A percentile compares a stretch with the other conserved stretches of the same genome.
Conservation (phyloP, 768 basidiomycete species). For the Trametes gibbosa region DNA sequence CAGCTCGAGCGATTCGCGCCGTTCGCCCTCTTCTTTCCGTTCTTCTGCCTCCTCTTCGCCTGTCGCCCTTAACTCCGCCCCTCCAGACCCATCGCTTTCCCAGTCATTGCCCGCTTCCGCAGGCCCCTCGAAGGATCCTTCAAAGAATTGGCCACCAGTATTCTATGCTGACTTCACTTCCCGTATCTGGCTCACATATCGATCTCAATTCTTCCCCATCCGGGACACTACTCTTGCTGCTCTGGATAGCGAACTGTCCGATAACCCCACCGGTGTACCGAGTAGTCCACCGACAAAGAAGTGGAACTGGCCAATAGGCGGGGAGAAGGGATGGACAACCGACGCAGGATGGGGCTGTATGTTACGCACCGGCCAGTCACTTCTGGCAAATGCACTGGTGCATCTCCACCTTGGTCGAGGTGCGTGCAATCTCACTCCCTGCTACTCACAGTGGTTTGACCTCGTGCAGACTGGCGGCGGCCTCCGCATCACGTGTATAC, state of each 20-base stretch:
- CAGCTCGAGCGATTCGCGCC: constrained; percentile 37
- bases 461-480: constrained; percentile 75
- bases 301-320: constrained; percentile 62
- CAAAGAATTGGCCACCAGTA: constrained; percentile 67
- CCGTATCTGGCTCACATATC: constrained; percentile 89
- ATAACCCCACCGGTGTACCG: constrained; percentile 14
- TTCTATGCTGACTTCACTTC: constrained; percentile 91
- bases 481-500: constrained; percentile 61
- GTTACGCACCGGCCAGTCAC: constrained; percentile 81
- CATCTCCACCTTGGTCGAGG: constrained; percentile 74
- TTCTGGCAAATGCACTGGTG: constrained; percentile 79
- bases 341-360: constrained; percentile 94
- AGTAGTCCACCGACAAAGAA: constrained; percentile 45
- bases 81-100: constrained; percentile 32
- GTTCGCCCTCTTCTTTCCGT: constrained; percentile 44
- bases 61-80: constrained; percentile 28
- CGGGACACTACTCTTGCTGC: constrained; percentile 52
- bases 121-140: constrained; percentile 37
- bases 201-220: constrained; percentile 82
- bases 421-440: constrained; percentile 30
- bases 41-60: constrained; percentile 43
- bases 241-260: constrained; percentile 36
- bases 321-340: constrained; percentile 78
- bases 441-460: not conserved
- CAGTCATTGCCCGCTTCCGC: constrained; percentile 37